Percentiles rank a stretch among this genome's conserved stretches.
Conservation (phyloP, 768 basidiomycete genomes). For the Tephrocybe sp. region DNA sequence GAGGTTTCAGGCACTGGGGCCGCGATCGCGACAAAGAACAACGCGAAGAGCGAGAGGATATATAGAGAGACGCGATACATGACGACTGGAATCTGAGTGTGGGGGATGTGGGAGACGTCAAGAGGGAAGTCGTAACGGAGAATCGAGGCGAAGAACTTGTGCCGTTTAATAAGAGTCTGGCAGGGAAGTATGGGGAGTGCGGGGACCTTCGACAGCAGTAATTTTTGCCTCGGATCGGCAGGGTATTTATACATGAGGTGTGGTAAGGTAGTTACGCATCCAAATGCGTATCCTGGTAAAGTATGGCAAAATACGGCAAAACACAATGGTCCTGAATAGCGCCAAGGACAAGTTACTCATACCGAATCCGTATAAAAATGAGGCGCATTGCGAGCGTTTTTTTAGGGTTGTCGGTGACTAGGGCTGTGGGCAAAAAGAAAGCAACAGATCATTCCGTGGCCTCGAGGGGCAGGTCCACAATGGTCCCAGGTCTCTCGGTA, state of each 20-base stretch:
- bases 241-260: slow-evolving; percentile 20
- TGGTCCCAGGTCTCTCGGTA: slow-evolving; percentile 4
- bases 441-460: slow-evolving; percentile 2
- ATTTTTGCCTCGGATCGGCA: slow-evolving; percentile 20
- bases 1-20: slow-evolving; percentile 41
- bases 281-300: slow-evolving; percentile 14
- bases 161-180: neutral
- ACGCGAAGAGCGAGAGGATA: slow-evolving; percentile 39
- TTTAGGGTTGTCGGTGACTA: slow-evolving; percentile 10
- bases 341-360: slow-evolving; percentile 13
- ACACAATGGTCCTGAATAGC: slow-evolving; percentile 1
- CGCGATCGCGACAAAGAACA: slow-evolving; percentile 40
- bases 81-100: slow-evolving; percentile 4
- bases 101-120: slow-evolving; percentile 5
- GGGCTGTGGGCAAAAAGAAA: slow-evolving; percentile 8
- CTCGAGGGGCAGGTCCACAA: neutral
- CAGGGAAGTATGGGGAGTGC: slow-evolving; percentile 10
- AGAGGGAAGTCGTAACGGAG: neutral
- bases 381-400: slow-evolving; percentile 8
- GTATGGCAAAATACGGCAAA: slow-evolving; percentile 5
- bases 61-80: slow-evolving; percentile 40
- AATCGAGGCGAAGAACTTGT: neutral
- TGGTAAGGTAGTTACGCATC: slow-evolving; percentile 11
- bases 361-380: slow-evolving; percentile 13
- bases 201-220: slow-evolving; percentile 12